Base-by-base conservation (phyloP, 228 moss, liverwort and hornwort species). In the Sphagnum magellanicum region DNA sequence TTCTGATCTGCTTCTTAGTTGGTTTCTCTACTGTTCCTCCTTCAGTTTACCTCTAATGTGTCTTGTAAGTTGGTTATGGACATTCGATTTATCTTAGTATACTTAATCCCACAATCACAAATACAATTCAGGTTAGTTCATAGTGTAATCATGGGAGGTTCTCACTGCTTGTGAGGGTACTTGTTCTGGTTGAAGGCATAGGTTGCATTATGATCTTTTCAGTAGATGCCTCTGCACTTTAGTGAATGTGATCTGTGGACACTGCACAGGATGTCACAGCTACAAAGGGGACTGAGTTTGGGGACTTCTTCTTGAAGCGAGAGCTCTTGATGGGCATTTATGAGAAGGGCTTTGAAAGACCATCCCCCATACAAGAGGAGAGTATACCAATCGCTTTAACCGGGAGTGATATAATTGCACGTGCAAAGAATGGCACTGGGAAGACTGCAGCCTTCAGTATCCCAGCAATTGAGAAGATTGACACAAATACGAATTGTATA, bases 311-410 rank as follows among this genome's bases (percentile, higher is more conserved):
- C 74, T 84, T 98, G 52, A 98, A 98, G 78, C 93, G 98, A 50
- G 98, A 98, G 86, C 87, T 98, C 51, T 89, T 98, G 63, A 98
- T 98, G 98, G 98, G 98, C 71, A 98, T 98, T 63, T 98, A 98
- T 63, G 98, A 98, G 83, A 98, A 98, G 79, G 98, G 98, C 47
- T 98, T 98, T 69, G 98, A 98, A 72, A 83, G 98, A 52, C 98
- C 98, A 52, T 98, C 98, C 65, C 98, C 98, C 53, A 92, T 98
- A 62, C 98, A 98, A 85, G 98, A 98, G 77, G 98, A 98, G 74
- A 98, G 98, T 76, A 98, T 98, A 74, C 98, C 98, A 8, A 98
- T 98, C 64, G 98, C 98, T 67, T 78, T 98, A 81, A 98, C 98
- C 48, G 98, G 98, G 48, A 89, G 92, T 75, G 98, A 98, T 71